Conservation (phyloP, 805 yeast species). For the Sugiyamaella americana region DNA sequence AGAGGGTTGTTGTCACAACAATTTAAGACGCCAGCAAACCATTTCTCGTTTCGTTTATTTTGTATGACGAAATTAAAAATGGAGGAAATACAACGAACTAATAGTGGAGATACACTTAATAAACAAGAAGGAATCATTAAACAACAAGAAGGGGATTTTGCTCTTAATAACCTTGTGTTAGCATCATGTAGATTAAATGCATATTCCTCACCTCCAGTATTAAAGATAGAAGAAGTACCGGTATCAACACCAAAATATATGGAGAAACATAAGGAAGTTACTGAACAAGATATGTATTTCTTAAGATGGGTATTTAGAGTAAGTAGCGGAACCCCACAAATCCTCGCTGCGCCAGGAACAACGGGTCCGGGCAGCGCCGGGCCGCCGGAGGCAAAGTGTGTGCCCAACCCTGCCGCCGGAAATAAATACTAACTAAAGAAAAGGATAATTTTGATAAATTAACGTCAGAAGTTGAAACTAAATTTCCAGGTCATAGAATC, state of each 20-base stretch:
- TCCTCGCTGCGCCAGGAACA: no score
- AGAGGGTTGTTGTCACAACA: no score
- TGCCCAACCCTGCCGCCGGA: no score
- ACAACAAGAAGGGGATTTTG: not conserved
- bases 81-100: constrained; percentile 9
- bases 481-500: constrained; percentile 15
- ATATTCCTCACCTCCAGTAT: constrained; percentile 4
- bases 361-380: no score
- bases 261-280: constrained; percentile 4
- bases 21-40: no score
- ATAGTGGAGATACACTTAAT: constrained; percentile 15
- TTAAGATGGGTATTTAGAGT: constrained; percentile 20
- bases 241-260: constrained; percentile 15
- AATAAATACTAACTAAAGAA: not conserved
- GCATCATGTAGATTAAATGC: constrained; percentile 19
- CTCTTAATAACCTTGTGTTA: constrained; percentile 8
- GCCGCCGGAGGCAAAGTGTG: no score
- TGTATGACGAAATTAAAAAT: not conserved
- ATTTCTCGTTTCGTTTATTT: not conserved
- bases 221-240: constrained; percentile 17
- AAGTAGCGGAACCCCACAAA: no score
- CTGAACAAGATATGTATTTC: constrained; percentile 20
- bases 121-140: constrained; percentile 9
- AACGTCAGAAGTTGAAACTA: constrained; percentile 7
- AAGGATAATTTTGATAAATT: constrained; percentile 15